Base-by-base conservation (phyloP, 441 rosid species). In the Euphorbia corollata region DNA sequence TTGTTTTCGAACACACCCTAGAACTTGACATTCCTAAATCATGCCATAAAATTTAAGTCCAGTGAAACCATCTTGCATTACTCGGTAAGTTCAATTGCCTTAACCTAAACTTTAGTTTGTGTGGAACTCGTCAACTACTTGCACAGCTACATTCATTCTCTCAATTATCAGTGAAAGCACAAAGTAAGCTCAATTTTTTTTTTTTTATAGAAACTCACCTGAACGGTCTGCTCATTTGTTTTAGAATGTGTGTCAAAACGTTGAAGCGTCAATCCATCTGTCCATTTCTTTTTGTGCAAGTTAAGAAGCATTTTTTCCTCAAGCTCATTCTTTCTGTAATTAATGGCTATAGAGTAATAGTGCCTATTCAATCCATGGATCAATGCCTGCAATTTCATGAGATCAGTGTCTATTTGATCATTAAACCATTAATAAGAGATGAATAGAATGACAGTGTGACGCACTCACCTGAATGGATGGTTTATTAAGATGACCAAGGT, bases 221-320 rank as follows among this genome's bases (percentile, higher is more conserved):
- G 99, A 69, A 94, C 97, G 3, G 92, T 94, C 82, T 89, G 93
- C 75, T 89, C 97, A 53, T 94, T 91, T 70, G 96, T 94, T 78
- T 89, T 89, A 61, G 97, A 91, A 80, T 93, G 97, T 27, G 84
- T 74, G 77, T 93, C 99, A 68, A 91, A 94, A 27, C 84, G 86
- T 63, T 81, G 74, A n/a, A 94, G 96, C 2, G 96, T 89, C 77
- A 94, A 80, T 53, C 97, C 97, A 82, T 94, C 96, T 0, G 94
- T 94, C 99, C 99, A 89, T 71, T 91, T 94, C 92, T 94, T 91
- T 84, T 94, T 94, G 83, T 91, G 99, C 72, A 91, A 87, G 80
- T 94, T 94, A n/a, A 94, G 85, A 59, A 94, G 85, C 99, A 94
- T 94, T 82, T 91, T 94, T 78, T 94, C 98, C 85, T 94, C 99